Percentiles rank a stretch among this genome's conserved stretches.
Conservation (phyloP, 1,284 basidiomycete species). For the Apiotrichum brassicae region DNA sequence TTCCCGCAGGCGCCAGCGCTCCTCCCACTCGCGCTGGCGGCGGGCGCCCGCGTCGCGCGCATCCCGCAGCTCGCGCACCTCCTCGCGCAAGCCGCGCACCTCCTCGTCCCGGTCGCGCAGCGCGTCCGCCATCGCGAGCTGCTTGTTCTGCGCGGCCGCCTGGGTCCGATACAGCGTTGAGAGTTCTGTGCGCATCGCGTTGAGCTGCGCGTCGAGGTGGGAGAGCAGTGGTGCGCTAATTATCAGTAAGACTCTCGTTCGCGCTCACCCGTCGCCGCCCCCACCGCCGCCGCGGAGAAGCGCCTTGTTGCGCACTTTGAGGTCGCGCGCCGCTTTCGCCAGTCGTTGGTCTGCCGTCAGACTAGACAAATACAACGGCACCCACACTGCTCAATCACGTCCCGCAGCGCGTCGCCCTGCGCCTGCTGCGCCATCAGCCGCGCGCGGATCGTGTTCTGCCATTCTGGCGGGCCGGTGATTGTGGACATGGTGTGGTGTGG, state of each 20-base stretch:
- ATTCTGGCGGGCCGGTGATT: conserved; percentile 26
- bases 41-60: conserved; percentile 53
- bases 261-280: conserved; percentile 54
- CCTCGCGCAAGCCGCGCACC: conserved; percentile 69
- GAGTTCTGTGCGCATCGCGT: conserved; percentile 79
- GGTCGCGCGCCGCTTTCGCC: conserved; percentile 76
- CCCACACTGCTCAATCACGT: conserved; percentile 77
- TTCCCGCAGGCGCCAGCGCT: conserved; percentile 83
- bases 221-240: conserved; percentile 56
- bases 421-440: conserved; percentile 60
- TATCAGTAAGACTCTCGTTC: neutral
- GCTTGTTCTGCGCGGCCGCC: conserved; percentile 74
- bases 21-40: conserved; percentile 59
- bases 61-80: conserved; percentile 73
- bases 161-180: conserved; percentile 93
- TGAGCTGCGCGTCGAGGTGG: conserved; percentile 88
- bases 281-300: conserved; percentile 54
- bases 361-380: neutral
- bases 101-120: conserved; percentile 87
- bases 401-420: conserved; percentile 66
- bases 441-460: conserved; percentile 51
- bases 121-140: conserved; percentile 89
- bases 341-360: conserved; percentile 68
- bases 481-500: neutral
- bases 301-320: conserved; percentile 82